phyloP scores from a whole-genome alignment of 495 filamentous ascomycete species.

The Cryomyces minteri region DNA sequence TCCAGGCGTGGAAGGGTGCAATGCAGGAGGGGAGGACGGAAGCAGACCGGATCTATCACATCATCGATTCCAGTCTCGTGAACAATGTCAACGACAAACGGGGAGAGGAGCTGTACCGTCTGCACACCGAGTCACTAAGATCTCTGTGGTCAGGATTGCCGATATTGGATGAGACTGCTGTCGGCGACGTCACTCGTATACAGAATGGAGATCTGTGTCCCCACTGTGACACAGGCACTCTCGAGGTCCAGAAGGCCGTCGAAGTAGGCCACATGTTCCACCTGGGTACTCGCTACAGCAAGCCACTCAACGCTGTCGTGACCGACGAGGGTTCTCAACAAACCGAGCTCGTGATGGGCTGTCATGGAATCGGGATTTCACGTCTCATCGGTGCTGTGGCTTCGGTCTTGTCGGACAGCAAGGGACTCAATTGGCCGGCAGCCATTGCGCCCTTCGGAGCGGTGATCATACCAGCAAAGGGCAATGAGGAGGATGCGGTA shows the following conservation, averaged over 20 bases:
- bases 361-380: constrained; percentile 87
- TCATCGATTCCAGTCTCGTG: neutral
- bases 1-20: neutral
- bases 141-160: neutral
- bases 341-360: constrained; percentile 74
- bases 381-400: constrained; percentile 79
- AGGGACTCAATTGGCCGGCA: constrained; percentile 77
- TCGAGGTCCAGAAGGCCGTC: constrained; percentile 55
- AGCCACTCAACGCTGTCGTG: constrained; percentile 47
- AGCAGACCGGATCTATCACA: neutral
- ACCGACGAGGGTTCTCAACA: constrained; percentile 10
- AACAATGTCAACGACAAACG: neutral
- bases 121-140: neutral
- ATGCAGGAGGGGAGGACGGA: neutral
- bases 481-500: constrained; percentile 29
- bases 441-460: constrained; percentile 75
- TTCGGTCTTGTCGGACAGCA: constrained; percentile 46
- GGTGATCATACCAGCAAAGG: constrained; percentile 40
- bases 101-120: neutral
- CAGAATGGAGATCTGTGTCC: constrained; percentile 54
- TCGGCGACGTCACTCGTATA: constrained; percentile 38
- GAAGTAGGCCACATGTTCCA: constrained; percentile 93
- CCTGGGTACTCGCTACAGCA: constrained; percentile 75
- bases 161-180: constrained; percentile 5
- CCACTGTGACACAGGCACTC: constrained; percentile 38